These are phyloP conservation scores for Fagopyrum tataricum DNA, from an alignment of 148 eudicot genomes.

Conservation along the genomic window DNA sequence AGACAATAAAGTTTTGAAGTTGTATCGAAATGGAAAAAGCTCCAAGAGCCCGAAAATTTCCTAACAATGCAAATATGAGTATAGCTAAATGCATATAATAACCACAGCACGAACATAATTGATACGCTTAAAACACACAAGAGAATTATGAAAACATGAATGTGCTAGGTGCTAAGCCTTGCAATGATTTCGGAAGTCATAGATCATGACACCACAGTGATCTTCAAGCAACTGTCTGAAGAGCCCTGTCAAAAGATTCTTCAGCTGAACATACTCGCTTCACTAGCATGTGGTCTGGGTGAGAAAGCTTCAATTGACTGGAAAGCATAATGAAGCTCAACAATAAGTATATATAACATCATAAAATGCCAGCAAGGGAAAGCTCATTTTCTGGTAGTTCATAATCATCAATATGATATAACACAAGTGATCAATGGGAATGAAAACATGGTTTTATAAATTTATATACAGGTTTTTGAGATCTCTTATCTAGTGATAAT, in stretches of 20 bases:
- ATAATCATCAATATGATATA: not conserved
- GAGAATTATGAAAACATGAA: not conserved
- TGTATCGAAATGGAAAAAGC: too few species aligned
- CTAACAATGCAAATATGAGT: not conserved
- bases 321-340: not conserved
- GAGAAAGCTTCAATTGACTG: slow-evolving; percentile 75
- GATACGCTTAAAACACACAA: not conserved
- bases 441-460: not conserved
- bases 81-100: not conserved
- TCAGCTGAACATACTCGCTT: slow-evolving; percentile 58
- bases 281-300: slow-evolving; percentile 73
- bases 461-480: not conserved
- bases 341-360: not conserved
- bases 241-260: slow-evolving; percentile 71
- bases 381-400: not conserved
- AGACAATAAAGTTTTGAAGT: too few species aligned
- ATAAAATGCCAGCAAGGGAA: not conserved
- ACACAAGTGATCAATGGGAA: not conserved
- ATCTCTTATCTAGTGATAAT: not conserved
- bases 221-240: slow-evolving; percentile 51
- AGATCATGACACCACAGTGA: not conserved
- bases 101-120: not conserved
- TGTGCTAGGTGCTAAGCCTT: not conserved
- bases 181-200: not conserved
- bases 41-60: not conserved